phyloP scores from a whole-genome alignment of 495 filamentous ascomycete genomes.

The Penicillium bovifimosum region DNA sequence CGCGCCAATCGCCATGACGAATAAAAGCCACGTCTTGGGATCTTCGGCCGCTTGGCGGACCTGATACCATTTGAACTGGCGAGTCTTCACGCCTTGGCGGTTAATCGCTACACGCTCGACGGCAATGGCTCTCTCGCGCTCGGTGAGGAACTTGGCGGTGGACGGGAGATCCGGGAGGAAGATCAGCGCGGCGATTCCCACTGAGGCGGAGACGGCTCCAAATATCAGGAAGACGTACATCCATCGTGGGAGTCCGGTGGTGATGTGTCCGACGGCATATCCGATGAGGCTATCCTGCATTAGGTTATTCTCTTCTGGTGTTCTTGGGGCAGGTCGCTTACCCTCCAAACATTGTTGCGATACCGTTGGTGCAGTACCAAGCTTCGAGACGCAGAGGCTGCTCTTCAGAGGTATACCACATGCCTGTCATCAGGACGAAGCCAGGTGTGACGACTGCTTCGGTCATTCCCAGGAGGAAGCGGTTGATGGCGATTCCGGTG shows the following conservation, averaged over 20 bases:
- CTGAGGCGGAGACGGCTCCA: constrained; percentile 32
- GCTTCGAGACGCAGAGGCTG: constrained; percentile 51
- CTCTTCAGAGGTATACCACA: constrained; percentile 52
- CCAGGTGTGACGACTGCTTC: constrained; percentile 54
- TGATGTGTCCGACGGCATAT: constrained; percentile 50
- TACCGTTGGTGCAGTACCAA: constrained; percentile 53
- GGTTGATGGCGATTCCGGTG: constrained; percentile 38
- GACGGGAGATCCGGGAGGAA: constrained; percentile 42
- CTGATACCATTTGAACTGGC: constrained; percentile 45
- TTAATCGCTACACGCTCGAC: constrained; percentile 42
- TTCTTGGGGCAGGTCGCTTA: constrained; percentile 4
- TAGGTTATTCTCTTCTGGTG: not conserved
- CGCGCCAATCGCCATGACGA: constrained; percentile 31
- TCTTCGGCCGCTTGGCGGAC: constrained; percentile 42
- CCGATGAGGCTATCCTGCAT: constrained; percentile 39
- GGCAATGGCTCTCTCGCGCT: constrained; percentile 36
- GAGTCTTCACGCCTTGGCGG: constrained; percentile 42
- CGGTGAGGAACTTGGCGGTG: constrained; percentile 40
- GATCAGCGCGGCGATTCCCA: constrained; percentile 32
- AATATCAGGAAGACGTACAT: constrained; percentile 49
- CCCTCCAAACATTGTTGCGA: constrained; percentile 52
- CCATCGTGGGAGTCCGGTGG: constrained; percentile 37
- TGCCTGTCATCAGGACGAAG: constrained; percentile 51
- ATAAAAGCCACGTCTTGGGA: constrained; percentile 46
- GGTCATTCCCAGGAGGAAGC: constrained; percentile 48